Evolutionary conservation across 2,329 filamentous ascomycete genomes (phyloP), one percentile per base, ranked within the genome.

Genomic region (Penicillium sp.): DNA sequence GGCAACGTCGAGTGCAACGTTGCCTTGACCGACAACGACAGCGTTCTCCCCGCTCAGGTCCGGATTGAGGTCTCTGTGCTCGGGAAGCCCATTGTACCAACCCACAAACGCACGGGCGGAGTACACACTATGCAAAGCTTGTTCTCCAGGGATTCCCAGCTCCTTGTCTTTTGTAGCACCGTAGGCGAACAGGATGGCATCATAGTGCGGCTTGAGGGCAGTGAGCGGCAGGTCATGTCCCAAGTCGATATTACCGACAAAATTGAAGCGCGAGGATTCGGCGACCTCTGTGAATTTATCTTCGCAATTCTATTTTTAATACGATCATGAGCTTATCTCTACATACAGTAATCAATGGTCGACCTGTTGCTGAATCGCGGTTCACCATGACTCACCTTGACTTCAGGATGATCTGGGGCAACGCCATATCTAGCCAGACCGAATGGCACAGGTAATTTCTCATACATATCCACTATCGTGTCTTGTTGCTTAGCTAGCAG

Each of bases 321-420:
- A n/a, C 2, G 46, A 16, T 7, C 19, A 43, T 38, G 10, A 41
- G 40, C 26, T 38, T 50, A 13, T 19, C 14, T 14, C 18, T 50
- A 39, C 19, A 53, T 39, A 44, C 27, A 44, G 29, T 49, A 8
- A 18, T 42, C 39, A 32, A 34, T 36, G 11, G 8, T 6, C n/a
- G 29, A 30, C 18, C 30, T 16, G 23, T 42, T n/a, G 13, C 16
- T 26, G 41, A 23, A 38, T 19, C 34, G 46, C 27, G 6, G 19
- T 55, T 45, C 48, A 29, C 27, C 40, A 35, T 39, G 48, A 59
- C 63, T 56, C 76, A 94, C 91, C 84, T 99, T 99, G 62, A 99
- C 94, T 76, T 99, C 93, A 0, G 94, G 93, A 74, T 99, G 94
- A 71, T 99, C 94, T 5, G 94, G 94, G n/a, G 94, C 95, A 55